A percentile compares a stretch with the other conserved stretches of the same genome.
Conservation (phyloP, 306 rosid genomes). For the Fragaria nilgerrensis region DNA sequence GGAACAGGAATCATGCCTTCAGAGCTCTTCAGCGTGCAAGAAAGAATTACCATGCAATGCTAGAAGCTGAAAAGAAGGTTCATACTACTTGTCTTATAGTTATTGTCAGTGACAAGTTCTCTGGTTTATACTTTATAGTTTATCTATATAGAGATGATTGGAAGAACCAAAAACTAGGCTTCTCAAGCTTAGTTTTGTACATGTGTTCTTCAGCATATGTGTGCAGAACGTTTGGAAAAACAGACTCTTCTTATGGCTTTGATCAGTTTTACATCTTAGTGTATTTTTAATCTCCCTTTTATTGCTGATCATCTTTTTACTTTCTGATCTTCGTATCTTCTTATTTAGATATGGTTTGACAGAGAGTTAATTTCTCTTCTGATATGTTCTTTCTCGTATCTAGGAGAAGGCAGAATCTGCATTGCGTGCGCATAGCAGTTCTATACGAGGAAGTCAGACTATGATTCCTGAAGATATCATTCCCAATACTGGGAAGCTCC, state of each 20-base stretch:
- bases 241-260: background rate
- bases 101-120: background rate
- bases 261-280: background rate
- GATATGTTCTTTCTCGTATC: constrained; percentile 26
- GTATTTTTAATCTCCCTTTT: background rate
- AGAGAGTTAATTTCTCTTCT: background rate
- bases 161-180: background rate
- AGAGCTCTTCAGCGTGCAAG: constrained; percentile 75
- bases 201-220: background rate
- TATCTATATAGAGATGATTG: background rate
- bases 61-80: constrained; percentile 96
- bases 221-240: background rate
- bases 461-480: constrained; percentile 53
- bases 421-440: constrained; percentile 96
- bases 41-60: constrained; percentile 63
- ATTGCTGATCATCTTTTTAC: background rate
- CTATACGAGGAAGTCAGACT: constrained; percentile 53
- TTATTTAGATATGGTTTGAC: constrained; percentile 2
- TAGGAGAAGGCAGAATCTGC: constrained; percentile 94
- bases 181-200: background rate
- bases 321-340: background rate
- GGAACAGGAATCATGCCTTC: constrained; percentile 95
- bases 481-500: constrained; percentile 52
- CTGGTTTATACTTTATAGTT: background rate
- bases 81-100: constrained; percentile 16